Percentiles rank a stretch among this genome's conserved stretches.
These are phyloP conservation scores for Gomphus bonarii DNA, from an alignment of 1,284 basidiomycete genomes.

Conservation along the genomic window DNA sequence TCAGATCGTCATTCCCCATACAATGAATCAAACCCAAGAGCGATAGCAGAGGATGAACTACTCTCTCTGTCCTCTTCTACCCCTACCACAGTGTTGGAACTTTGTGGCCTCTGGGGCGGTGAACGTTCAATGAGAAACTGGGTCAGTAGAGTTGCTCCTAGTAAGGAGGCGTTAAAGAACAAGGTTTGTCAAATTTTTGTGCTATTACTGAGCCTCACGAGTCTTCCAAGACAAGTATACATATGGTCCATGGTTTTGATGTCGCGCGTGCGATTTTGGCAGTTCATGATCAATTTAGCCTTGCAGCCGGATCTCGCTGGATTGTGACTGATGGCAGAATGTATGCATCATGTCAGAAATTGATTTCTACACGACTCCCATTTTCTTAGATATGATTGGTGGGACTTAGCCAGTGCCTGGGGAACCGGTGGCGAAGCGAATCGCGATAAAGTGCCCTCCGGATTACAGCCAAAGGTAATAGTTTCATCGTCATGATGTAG, in stretches of 20 bases:
- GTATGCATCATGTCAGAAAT: slow-evolving; percentile 22
- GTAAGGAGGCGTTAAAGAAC: slow-evolving; percentile 39
- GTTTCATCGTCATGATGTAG: neutral
- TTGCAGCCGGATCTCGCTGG: slow-evolving; percentile 41
- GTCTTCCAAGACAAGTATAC: slow-evolving; percentile 37
- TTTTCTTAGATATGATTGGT: slow-evolving; percentile 37
- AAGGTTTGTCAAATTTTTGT: slow-evolving; percentile 28
- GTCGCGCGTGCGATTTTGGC: slow-evolving; percentile 48
- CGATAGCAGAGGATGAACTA: slow-evolving; percentile 43
- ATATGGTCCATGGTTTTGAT: slow-evolving; percentile 49
- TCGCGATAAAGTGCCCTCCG: slow-evolving; percentile 2
- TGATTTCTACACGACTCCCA: neutral
- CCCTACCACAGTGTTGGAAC: slow-evolving; percentile 47
- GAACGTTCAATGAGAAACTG: slow-evolving; percentile 37
- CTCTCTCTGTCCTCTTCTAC: slow-evolving; percentile 29
- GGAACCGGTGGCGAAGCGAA: slow-evolving; percentile 19
- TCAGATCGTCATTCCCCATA: slow-evolving; percentile 42
- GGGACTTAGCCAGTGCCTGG: slow-evolving; percentile 52
- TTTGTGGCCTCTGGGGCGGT: slow-evolving; percentile 56
- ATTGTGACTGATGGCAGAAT: slow-evolving; percentile 47
- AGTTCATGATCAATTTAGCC: slow-evolving; percentile 32
- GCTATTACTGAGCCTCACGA: neutral
- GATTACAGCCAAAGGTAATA: slow-evolving; percentile 6
- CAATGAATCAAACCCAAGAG: slow-evolving; percentile 30
- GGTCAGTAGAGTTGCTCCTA: slow-evolving; percentile 39